Base-by-base conservation (phyloP, 169 alveolate species). In the Plasmodium gonderi region DNA sequence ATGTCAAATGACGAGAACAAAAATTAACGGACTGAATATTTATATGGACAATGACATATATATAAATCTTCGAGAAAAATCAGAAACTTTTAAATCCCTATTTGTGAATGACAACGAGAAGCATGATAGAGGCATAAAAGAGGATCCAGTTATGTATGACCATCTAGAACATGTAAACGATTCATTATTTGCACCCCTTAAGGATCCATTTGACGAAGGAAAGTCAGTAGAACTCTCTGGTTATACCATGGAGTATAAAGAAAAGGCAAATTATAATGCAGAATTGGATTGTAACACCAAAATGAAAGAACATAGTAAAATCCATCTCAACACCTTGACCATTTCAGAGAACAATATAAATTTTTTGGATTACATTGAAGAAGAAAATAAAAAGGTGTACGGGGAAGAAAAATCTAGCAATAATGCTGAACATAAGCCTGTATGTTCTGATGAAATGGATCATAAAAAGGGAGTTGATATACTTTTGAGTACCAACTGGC, bases 31-130 rank as follows among this genome's bases (percentile, higher is more conserved):
- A 42, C 60, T 83, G 31, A 68, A 68, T n/a, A 23, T 83, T 23
- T 83, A 83, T 40, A 83, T 83, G 92, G 92, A 83, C 23, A 83
- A 45, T 31, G 92, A 69, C 64, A 45, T 83, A n/a, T 69, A 69
- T 31, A 17, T 69, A 14, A 29, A 72, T n/a, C 42, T 83, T 47
- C 47, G 78, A 7, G 92, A 69, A 72, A 83, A 68, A 20, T 64
- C 80, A 1, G 74, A 65, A 38, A 20, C 47, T 17, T 65, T 80
- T 38, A 45, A 29, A 6, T 23, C 42, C 3, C 36, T 80, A 3
- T 65, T 79, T 44, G 65, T 5, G 36, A 38, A 79, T 45, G 12
- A 38, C 38, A 6, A 44, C 14, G 36, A 33, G n/a, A 75, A 1
- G 3, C 33, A 17, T 11, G 0, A 49, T 42, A 44, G 3, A 12